A percentile compares a stretch with the other conserved stretches of the same genome.
phyloP scores from a whole-genome alignment of 352 stramenopile species.

The Thalassiosira livingstoniorum region DNA sequence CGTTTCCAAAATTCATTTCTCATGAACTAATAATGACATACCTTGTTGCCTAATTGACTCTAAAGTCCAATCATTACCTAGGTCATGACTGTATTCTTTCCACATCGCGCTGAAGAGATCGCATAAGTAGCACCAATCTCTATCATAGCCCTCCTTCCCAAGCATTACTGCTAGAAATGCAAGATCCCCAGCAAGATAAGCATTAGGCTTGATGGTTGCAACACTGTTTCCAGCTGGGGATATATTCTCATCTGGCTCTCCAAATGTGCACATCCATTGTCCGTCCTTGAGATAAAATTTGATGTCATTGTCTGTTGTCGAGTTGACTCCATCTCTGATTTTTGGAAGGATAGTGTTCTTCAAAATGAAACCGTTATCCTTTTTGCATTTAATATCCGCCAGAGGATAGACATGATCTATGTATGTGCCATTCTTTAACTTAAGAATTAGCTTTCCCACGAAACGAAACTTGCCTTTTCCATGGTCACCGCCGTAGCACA shows the following conservation, averaged over 20 bases:
- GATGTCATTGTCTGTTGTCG: constrained; percentile 1
- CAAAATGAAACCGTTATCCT: constrained; percentile 18
- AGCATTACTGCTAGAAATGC: constrained; percentile 26
- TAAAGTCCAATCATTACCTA: constrained; percentile 1
- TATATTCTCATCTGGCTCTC: no score
- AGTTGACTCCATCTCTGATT: constrained; percentile 18
- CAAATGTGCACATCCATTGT: not conserved
- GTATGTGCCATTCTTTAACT: not conserved
- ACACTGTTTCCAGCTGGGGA: not conserved
- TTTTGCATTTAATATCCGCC: constrained; percentile 29
- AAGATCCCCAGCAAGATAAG: constrained; percentile 14
- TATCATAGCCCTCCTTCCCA: constrained; percentile 20
- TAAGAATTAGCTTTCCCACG: constrained; percentile 13
- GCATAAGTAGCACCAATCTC: constrained; percentile 23
- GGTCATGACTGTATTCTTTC: constrained; percentile 9
- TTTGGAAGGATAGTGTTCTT: constrained; percentile 18
- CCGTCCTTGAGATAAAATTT: constrained; percentile 5
- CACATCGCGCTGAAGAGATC: constrained; percentile 6
- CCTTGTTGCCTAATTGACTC: not conserved
- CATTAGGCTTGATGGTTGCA: not conserved
- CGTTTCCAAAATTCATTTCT: no score
- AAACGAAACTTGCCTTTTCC: constrained; percentile 34
- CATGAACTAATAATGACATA: no score
- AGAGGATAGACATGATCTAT: constrained; percentile 11
- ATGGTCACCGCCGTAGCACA: constrained; percentile 26